Conservation (phyloP, 2,329 filamentous ascomycete species). For the Exophiala viscosa region DNA sequence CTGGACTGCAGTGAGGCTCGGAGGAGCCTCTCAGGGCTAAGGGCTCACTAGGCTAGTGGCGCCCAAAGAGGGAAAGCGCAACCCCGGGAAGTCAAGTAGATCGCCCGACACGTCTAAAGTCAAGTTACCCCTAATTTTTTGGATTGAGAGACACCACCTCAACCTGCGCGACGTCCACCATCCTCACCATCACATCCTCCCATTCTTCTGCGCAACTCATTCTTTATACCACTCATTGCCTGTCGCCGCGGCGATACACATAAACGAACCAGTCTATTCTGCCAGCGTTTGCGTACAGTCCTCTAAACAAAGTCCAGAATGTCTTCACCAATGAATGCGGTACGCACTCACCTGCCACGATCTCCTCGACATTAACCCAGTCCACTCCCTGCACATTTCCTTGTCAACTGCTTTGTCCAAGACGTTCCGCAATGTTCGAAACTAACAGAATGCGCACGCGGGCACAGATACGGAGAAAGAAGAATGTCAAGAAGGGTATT, state of each 20-base stretch:
- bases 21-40: too few relatives aligned
- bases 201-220: background rate
- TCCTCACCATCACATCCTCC: background rate
- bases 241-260: conserved; percentile 3
- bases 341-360: conserved; percentile 14
- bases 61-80: conserved; percentile 15
- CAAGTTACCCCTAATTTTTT: conserved; percentile 21
- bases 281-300: background rate
- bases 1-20: too few relatives aligned
- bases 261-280: background rate
- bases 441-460: conserved; percentile 37
- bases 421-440: conserved; percentile 10
- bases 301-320: conserved; percentile 13
- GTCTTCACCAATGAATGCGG: conserved; percentile 30
- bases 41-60: too few relatives aligned
- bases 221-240: conserved; percentile 6
- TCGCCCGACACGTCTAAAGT: conserved; percentile 4
- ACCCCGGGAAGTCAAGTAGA: conserved; percentile 16
- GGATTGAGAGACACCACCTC: background rate
- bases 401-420: background rate
- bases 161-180: conserved; percentile 1
- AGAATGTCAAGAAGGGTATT: conserved; percentile 99
- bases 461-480: conserved; percentile 99
- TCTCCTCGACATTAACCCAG: background rate
- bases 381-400: background rate